Evolutionary conservation across 176 grass and related monocot species (phyloP).

Genomic region (Lolium multiflorum): DNA sequence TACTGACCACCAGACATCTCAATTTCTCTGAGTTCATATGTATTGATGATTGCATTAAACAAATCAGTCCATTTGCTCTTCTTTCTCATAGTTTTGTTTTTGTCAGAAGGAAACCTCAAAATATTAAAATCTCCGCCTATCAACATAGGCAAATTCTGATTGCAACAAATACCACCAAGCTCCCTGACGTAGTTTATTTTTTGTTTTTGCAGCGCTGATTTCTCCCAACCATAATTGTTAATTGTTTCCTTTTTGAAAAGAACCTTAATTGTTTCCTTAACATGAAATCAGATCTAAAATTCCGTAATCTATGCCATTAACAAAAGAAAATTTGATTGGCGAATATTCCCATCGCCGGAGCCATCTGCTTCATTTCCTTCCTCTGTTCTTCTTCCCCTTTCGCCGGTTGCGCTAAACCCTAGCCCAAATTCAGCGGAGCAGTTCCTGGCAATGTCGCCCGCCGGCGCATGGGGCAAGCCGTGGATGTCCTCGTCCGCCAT

Average conservation of each 20-base stretch:
- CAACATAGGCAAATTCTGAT: no score
- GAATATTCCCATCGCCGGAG: neutral
- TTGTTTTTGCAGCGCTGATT: neutral
- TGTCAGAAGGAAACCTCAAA: no score
- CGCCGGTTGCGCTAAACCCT: neutral
- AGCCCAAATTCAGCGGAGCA: neutral
- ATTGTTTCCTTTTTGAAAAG: neutral
- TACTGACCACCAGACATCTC: no score
- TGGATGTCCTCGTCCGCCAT: conserved; percentile 8
- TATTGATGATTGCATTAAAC: no score
- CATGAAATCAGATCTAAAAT: neutral
- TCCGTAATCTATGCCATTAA: neutral
- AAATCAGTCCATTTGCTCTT: no score
- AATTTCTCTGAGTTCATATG: no score
- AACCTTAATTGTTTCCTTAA: neutral
- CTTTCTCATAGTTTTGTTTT: no score
- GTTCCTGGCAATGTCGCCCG: neutral
- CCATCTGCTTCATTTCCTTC: neutral
- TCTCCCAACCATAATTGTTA: neutral
- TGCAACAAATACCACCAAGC: no score
- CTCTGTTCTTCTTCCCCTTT: neutral
- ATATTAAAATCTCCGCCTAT: no score
- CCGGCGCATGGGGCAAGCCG: neutral
- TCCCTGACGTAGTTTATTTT: no score
- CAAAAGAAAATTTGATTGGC: neutral